Conservation (phyloP, 148 eudicot species). For the Vaccinium darrowii region DNA sequence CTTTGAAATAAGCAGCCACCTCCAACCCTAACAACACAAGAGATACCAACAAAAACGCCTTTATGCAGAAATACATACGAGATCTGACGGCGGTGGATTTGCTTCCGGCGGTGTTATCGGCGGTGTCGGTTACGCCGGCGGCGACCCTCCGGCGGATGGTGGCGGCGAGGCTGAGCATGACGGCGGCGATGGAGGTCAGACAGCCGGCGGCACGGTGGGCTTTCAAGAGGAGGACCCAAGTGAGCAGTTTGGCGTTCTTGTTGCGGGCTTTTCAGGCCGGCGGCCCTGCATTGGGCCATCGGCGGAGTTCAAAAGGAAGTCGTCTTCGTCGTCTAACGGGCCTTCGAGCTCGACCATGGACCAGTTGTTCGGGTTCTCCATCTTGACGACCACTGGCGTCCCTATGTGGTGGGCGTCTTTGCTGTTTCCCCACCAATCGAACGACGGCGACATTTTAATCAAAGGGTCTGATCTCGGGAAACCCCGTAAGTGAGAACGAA, state of each 20-base stretch:
- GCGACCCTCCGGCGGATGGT: constrained; percentile 70
- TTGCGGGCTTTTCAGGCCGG: constrained; percentile 34
- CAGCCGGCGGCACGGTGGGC: constrained; percentile 91
- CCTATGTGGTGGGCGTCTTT: constrained; percentile 50
- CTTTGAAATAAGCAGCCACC: constrained; percentile 58
- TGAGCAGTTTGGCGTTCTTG: constrained; percentile 78
- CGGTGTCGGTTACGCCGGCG: constrained; percentile 61
- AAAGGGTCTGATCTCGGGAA: neutral
- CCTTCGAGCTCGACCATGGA: constrained; percentile 72
- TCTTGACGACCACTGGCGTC: constrained; percentile 85
- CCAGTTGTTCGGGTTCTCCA: constrained; percentile 94
- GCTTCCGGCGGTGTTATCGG: constrained; percentile 1
- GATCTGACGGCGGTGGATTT: constrained; percentile 22
- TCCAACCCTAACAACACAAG: constrained; percentile 53
- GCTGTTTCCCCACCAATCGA: constrained; percentile 56
- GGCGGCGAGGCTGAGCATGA: constrained; percentile 43
- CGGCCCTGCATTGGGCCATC: constrained; percentile 14
- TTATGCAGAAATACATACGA: constrained; percentile 50
- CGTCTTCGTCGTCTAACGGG: constrained; percentile 37
- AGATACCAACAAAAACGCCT: constrained; percentile 43
- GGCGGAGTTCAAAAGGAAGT: constrained; percentile 29
- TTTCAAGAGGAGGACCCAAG: constrained; percentile 77
- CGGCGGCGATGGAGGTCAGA: constrained; percentile 54
- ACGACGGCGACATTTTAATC: constrained; percentile 55
- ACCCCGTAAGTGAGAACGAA: neutral